These are phyloP conservation scores for Sclerotinia glacialis DNA, from an alignment of 2,329 filamentous ascomycete species.

Conservation along the genomic window DNA sequence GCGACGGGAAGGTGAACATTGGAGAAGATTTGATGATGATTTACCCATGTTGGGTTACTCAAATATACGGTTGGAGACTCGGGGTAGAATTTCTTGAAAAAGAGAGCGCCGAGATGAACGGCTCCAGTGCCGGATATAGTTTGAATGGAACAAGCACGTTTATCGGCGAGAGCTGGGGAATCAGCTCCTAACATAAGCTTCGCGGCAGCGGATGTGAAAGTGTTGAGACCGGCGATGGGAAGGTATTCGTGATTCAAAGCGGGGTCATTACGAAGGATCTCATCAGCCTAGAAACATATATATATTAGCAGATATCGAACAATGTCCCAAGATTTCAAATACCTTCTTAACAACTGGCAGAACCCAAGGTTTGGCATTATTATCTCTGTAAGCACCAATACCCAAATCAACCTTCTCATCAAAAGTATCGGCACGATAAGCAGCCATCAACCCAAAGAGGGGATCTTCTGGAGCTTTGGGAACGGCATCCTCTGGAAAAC, in stretches of 20 bases:
- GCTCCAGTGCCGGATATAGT: constrained; percentile 97
- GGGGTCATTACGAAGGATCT: constrained; percentile 82
- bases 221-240: constrained; percentile 82
- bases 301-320: background rate
- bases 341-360: constrained; percentile 96
- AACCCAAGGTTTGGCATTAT: constrained; percentile 96
- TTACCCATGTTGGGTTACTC: constrained; percentile 95
- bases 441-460: constrained; percentile 88
- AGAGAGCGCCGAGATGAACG: constrained; percentile 87
- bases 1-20: constrained; percentile 79
- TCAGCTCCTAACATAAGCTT: constrained; percentile 80
- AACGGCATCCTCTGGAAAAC: constrained; percentile 73
- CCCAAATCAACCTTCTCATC: constrained; percentile 85
- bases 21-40: constrained; percentile 97
- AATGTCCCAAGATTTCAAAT: constrained; percentile 33
- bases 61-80: constrained; percentile 77
- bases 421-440: constrained; percentile 75
- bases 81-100: constrained; percentile 88
- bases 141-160: constrained; percentile 78
- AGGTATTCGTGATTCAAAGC: constrained; percentile 97
- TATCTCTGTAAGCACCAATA: constrained; percentile 90
- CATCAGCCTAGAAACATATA: constrained; percentile 68
- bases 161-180: constrained; percentile 79
- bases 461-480: constrained; percentile 92
- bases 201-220: constrained; percentile 85